phyloP scores from a whole-genome alignment of 169 alveolate genomes.

The Babesia gibsoni region DNA sequence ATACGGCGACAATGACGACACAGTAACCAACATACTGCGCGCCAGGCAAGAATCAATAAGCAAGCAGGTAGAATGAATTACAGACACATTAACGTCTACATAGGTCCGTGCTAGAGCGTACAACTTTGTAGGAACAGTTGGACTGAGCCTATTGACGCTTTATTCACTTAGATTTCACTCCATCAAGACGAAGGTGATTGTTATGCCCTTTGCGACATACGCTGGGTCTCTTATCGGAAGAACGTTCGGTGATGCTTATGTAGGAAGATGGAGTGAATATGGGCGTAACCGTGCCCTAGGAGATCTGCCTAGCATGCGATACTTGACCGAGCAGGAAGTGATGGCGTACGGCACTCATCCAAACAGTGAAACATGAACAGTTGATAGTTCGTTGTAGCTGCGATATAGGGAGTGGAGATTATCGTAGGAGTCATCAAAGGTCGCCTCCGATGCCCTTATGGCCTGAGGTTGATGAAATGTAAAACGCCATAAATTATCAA shows the following conservation, averaged over 20 bases:
- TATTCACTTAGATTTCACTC: constrained; percentile 51
- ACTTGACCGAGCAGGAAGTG: constrained; percentile 42
- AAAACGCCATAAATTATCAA: too few relatives aligned
- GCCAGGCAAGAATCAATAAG: constrained; percentile 51
- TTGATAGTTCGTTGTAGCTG: not conserved
- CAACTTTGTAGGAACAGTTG: constrained; percentile 39
- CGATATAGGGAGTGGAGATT: not conserved
- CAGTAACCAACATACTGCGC: constrained; percentile 35
- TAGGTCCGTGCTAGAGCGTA: constrained; percentile 39
- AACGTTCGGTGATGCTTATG: constrained; percentile 39
- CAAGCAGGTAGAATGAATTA: constrained; percentile 14
- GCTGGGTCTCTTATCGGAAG: constrained; percentile 50
- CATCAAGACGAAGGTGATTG: constrained; percentile 61
- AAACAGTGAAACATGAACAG: not conserved
- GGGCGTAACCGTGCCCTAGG: constrained; percentile 62
- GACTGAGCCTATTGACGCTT: constrained; percentile 12
- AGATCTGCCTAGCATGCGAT: constrained; percentile 53
- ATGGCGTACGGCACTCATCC: constrained; percentile 9
- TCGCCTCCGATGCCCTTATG: not conserved
- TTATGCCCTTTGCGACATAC: constrained; percentile 49
- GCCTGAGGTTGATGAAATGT: too few relatives aligned
- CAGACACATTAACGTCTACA: not conserved
- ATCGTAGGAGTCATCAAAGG: constrained; percentile 8
- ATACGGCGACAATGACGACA: constrained; percentile 52
- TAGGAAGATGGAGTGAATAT: constrained; percentile 60